Evolutionary conservation across 208 protist species (phyloP), one percentile per base, ranked within the genome.

Genomic region (Phytomonas sp.): DNA sequence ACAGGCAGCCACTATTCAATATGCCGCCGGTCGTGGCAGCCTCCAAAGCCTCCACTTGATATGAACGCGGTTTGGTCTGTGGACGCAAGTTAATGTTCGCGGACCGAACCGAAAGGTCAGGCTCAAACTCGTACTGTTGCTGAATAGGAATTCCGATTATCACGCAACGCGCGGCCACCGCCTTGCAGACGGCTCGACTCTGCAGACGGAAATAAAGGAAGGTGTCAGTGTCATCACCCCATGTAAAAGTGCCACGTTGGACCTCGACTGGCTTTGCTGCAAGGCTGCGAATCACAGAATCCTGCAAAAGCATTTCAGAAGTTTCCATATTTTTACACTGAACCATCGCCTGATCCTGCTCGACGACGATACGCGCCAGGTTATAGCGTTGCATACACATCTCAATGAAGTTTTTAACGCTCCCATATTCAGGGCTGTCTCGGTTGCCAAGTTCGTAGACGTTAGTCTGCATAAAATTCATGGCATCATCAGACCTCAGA

Each of bases 1-100:
- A 97, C 62, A 99, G 97, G 56, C 99, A 97, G 28, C 99, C 98
- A 77, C 90, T 97, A 65, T 82, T 82, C 32, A 95, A 72, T 32
- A 72, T 79, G 11, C 88, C 85, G 26, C 84, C 78, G 28, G 66
- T 69, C 15, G 80, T 79, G 17, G 83, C 83, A 15, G 88, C 86
- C 60, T 93, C 85, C 29, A 96, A 79, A 30, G 91, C 91, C 63
- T 91, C 85, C 20, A 92, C 76, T 73, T 96, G 91, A 60, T 96
- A 96, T 17, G 73, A 77, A 9, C 91, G 85, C 26, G 91, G 91
- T 60, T 80, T 80, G 33, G 88, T 94, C 67, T 94, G 88, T 36
- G 86, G 75, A 46, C 78, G 80, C 51, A 96, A 73, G 23, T 69
- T 79, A 56, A 94, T 80, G 68, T 88, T 75, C 13, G 84, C 76